Evolutionary conservation across 768 basidiomycete species (phyloP).

Genomic region (Collybiopsis confluens): DNA sequence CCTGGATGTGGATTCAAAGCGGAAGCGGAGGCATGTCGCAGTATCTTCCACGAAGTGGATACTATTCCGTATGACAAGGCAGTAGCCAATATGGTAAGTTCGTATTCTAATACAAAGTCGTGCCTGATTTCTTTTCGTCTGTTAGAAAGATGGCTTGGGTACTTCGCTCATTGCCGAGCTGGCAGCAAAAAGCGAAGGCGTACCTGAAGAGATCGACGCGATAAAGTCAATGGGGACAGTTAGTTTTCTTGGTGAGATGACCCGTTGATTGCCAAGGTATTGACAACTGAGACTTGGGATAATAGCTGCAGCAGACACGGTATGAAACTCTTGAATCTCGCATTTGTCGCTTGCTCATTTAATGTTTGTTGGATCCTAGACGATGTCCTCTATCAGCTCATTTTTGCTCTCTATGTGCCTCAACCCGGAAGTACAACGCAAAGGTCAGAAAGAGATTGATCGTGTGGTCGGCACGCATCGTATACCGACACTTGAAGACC

Average conservation of each 20-base stretch:
- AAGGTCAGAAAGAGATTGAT: conserved; percentile 23
- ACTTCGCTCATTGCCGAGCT: background rate
- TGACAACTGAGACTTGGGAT: background rate
- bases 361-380: too few species aligned
- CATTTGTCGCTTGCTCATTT: background rate
- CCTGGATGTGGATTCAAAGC: background rate
- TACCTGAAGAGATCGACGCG: background rate
- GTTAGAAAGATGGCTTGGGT: background rate
- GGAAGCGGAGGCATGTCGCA: background rate
- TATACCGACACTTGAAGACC: conserved; percentile 21
- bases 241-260: background rate
- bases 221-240: background rate
- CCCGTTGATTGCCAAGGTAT: background rate
- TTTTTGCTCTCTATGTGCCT: conserved; percentile 13
- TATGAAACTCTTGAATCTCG: background rate
- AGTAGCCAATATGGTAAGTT: background rate
- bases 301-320: background rate
- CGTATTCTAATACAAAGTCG: background rate
- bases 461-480: conserved; percentile 17
- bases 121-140: background rate
- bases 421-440: conserved; percentile 14
- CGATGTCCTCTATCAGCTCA: conserved; percentile 3
- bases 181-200: background rate
- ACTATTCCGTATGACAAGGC: background rate
- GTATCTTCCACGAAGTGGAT: background rate